Conservation (phyloP, 208 protist species). For the Acanthamoeba triangularis region DNA sequence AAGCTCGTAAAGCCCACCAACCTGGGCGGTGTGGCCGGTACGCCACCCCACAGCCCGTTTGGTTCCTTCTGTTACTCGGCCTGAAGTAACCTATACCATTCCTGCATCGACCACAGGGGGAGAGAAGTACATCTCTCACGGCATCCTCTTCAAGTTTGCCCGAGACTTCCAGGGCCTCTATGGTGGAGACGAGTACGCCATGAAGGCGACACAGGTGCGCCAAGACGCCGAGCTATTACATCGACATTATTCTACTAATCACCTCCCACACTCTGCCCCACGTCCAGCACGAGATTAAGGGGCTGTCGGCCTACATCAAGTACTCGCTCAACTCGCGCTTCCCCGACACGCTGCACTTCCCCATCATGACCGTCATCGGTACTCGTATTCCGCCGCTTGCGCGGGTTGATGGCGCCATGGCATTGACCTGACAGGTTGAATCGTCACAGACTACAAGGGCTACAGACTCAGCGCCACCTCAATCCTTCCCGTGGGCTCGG, state of each 20-base stretch:
- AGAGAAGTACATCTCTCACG: conserved; percentile 64
- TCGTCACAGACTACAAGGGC: conserved; percentile 18
- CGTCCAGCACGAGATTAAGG: conserved; percentile 66
- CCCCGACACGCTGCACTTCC: conserved; percentile 36
- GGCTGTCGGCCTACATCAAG: conserved; percentile 29
- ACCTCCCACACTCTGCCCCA: neutral
- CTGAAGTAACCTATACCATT: no score
- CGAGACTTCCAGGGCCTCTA: neutral
- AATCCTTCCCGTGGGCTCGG: conserved; percentile 6
- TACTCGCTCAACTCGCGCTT: conserved; percentile 43
- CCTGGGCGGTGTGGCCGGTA: neutral
- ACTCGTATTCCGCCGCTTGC: neutral
- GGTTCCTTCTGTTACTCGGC: no score
- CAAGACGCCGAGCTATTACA: no score
- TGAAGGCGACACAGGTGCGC: conserved; percentile 44
- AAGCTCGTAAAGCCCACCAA: neutral
- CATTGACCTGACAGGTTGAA: neutral
- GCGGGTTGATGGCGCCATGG: neutral
- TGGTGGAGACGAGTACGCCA: conserved; percentile 50
- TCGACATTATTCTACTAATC: no score
- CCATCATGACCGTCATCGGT: conserved; percentile 56
- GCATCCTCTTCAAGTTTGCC: conserved; percentile 68
- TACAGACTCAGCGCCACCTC: conserved; percentile 50
- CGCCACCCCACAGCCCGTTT: neutral
- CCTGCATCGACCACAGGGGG: no score